Conservation (phyloP, 306 rosid genomes). For the Urtica urens region DNA sequence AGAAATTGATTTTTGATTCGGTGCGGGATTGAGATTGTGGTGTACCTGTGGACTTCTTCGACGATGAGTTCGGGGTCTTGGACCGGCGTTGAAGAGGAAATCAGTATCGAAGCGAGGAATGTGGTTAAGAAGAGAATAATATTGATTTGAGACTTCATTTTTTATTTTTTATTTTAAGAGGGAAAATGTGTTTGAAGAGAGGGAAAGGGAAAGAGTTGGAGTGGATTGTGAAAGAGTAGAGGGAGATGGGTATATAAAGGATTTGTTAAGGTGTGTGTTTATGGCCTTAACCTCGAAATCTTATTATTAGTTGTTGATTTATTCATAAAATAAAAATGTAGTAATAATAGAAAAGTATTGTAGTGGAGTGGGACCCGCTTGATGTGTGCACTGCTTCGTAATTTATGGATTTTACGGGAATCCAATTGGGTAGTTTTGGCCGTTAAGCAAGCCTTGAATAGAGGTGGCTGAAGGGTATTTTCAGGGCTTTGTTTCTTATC, state of each 20-base stretch:
- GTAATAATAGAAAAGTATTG: no score
- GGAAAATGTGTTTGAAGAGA: background rate
- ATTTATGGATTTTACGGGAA: conserved; percentile 72
- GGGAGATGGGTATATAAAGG: conserved; percentile 50
- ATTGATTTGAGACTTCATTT: conserved; percentile 29
- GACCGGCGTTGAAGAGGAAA: conserved; percentile 40
- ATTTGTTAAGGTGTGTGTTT: no score
- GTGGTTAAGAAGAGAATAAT: conserved; percentile 28
- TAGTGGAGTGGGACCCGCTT: conserved; percentile 54
- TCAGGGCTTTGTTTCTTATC: no score
- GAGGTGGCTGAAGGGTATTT: conserved; percentile 22
- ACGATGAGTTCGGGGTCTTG: conserved; percentile 50
- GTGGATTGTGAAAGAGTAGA: conserved; percentile 1
- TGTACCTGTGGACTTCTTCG: conserved; percentile 71
- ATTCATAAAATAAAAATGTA: conserved; percentile 12
- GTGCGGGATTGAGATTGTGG: no score
- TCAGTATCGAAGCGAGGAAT: conserved; percentile 36
- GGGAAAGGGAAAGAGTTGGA: background rate
- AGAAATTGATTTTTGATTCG: no score
- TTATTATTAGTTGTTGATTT: conserved; percentile 50
- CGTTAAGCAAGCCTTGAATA: conserved; percentile 59
- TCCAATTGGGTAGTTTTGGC: conserved; percentile 53
- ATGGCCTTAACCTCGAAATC: no score
- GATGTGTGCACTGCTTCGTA: conserved; percentile 26
- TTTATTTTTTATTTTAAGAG: background rate